Percentiles rank a stretch among this genome's conserved stretches.
phyloP scores from a whole-genome alignment of 2,329 filamentous ascomycete genomes.

The Colletotrichum melonis region DNA sequence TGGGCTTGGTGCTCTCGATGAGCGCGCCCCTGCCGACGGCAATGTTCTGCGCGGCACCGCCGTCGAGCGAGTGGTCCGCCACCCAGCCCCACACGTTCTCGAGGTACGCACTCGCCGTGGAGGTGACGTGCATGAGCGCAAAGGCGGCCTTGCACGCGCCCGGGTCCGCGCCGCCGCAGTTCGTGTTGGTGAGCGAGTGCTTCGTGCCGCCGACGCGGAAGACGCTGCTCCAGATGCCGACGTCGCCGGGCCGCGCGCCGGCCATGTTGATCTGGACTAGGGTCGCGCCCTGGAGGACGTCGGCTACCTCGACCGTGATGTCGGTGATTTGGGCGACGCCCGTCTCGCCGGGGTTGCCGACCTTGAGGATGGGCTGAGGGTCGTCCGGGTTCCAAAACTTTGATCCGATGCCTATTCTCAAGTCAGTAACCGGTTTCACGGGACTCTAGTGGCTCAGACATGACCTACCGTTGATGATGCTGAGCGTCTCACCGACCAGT shows the following conservation, averaged over 20 bases:
- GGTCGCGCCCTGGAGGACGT: slow-evolving; percentile 52
- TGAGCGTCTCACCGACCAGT: slow-evolving; percentile 67
- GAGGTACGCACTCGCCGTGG: slow-evolving; percentile 59
- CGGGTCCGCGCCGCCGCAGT: slow-evolving; percentile 47
- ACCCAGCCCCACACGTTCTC: slow-evolving; percentile 65
- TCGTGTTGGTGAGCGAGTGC: slow-evolving; percentile 49
- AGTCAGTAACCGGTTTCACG: not conserved
- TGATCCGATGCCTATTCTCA: slow-evolving; percentile 50
- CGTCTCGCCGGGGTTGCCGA: slow-evolving; percentile 62
- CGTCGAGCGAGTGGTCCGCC: slow-evolving; percentile 63
- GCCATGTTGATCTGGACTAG: slow-evolving; percentile 63
- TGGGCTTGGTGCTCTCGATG: slow-evolving; percentile 58
- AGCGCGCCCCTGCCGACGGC: slow-evolving; percentile 59
- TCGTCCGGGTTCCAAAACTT: slow-evolving; percentile 55
- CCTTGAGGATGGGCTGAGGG: slow-evolving; percentile 60
- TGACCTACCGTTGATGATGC: slow-evolving; percentile 53
- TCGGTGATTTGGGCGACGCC: slow-evolving; percentile 63
- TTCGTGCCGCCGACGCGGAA: slow-evolving; percentile 59
- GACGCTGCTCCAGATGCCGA: slow-evolving; percentile 61
- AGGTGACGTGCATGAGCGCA: slow-evolving; percentile 60
- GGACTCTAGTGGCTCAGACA: not conserved
- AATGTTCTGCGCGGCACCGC: slow-evolving; percentile 50
- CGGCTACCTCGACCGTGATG: slow-evolving; percentile 62
- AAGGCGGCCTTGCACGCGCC: slow-evolving; percentile 59
- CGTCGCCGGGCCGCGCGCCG: slow-evolving; percentile 56